Evolutionary conservation across 1,284 basidiomycete species (phyloP).

Genomic region (Heterobasidion occidentale): DNA sequence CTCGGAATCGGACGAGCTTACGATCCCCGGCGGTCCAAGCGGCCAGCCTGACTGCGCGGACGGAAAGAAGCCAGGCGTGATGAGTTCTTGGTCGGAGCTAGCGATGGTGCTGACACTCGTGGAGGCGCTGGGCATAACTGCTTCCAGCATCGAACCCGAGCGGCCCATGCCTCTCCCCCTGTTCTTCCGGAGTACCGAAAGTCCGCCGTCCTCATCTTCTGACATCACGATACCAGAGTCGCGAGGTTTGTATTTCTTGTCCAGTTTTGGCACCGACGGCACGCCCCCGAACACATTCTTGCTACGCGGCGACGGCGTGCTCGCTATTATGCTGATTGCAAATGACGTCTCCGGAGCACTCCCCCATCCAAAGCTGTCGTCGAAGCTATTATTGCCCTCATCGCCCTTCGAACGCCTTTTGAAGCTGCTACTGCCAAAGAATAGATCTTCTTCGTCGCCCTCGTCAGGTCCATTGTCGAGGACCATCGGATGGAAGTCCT

Average conservation of each 20-base stretch:
- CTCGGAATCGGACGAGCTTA: conserved; percentile 5
- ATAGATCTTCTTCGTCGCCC: conserved; percentile 50
- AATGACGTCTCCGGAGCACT: conserved; percentile 35
- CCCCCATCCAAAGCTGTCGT: conserved; percentile 15
- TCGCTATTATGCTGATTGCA: conserved; percentile 42
- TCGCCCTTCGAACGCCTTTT: not conserved
- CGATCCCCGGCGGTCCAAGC: conserved; percentile 14
- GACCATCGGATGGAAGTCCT: conserved; percentile 13
- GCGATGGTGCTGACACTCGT: conserved; percentile 53
- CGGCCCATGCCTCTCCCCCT: conserved; percentile 15
- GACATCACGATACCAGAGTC: conserved; percentile 58
- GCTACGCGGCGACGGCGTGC: conserved; percentile 50
- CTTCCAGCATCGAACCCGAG: conserved; percentile 24
- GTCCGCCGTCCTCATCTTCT: conserved; percentile 44
- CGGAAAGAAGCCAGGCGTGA: conserved; percentile 58
- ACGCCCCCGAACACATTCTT: conserved; percentile 22
- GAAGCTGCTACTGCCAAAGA: conserved; percentile 34
- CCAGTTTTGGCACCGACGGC: conserved; percentile 28
- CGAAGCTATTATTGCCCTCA: not conserved
- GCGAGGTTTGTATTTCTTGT: conserved; percentile 63
- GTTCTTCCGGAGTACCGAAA: conserved; percentile 8
- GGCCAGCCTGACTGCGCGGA: conserved; percentile 58
- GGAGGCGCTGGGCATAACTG: conserved; percentile 45
- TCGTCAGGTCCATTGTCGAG: conserved; percentile 4
- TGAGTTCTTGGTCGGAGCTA: conserved; percentile 46